phyloP scores from a whole-genome alignment of 2,329 filamentous ascomycete genomes.

The Aspergillus hiratsukae region DNA sequence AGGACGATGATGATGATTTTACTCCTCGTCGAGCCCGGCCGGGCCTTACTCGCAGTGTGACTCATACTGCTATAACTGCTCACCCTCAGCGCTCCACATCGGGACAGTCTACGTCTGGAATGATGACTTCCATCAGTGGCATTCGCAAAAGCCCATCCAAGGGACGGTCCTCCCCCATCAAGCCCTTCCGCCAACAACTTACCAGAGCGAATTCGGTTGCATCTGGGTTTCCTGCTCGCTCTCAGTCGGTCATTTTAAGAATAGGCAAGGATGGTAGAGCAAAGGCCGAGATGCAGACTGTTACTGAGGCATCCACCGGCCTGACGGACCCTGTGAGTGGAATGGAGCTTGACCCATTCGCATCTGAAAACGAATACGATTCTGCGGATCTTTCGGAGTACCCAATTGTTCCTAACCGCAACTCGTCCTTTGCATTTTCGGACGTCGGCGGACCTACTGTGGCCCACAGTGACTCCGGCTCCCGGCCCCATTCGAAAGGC shows the following conservation, averaged over 20 bases:
- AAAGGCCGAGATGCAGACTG: constrained; percentile 42
- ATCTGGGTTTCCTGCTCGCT: constrained; percentile 28
- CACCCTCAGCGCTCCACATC: constrained; percentile 27
- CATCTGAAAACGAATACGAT: constrained; percentile 40
- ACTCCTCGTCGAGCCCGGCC: constrained; percentile 33
- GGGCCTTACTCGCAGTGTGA: constrained; percentile 37
- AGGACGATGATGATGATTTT: constrained; percentile 32
- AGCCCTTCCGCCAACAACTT: constrained; percentile 29
- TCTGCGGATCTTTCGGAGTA: constrained; percentile 40
- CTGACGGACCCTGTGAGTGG: constrained; percentile 32
- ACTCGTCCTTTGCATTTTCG: constrained; percentile 38
- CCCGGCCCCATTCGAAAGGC: constrained; percentile 41
- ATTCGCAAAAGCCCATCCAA: constrained; percentile 41
- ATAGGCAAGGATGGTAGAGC: constrained; percentile 47
- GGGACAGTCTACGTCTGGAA: constrained; percentile 25
- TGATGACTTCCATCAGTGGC: constrained; percentile 31
- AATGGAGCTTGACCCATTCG: constrained; percentile 41
- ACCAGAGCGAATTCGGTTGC: constrained; percentile 31
- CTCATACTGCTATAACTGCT: constrained; percentile 33
- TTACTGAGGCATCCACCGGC: constrained; percentile 28
- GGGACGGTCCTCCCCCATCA: constrained; percentile 41
- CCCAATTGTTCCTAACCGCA: constrained; percentile 32
- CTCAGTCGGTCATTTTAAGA: constrained; percentile 42
- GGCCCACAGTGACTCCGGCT: constrained; percentile 31
- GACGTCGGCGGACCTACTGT: constrained; percentile 27